Conservation (phyloP, 2,329 filamentous ascomycete genomes). For the Fusarium palustre region DNA sequence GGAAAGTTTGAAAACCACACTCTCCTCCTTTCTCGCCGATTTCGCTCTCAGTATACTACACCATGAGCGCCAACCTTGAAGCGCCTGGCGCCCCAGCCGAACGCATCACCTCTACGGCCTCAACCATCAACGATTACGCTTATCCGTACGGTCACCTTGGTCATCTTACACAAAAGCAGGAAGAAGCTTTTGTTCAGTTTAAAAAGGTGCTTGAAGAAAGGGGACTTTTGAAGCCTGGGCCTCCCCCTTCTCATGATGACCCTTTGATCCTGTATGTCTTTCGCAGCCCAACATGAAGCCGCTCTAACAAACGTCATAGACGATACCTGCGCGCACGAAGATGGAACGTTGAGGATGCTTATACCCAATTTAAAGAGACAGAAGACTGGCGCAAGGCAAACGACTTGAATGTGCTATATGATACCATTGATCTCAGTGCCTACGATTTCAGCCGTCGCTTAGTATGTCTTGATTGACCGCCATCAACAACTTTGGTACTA, state of each 20-base stretch:
- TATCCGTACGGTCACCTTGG: constrained; percentile 85
- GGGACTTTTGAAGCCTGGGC: constrained; percentile 70
- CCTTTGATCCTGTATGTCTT: constrained; percentile 73
- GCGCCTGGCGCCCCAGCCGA: constrained; percentile 43
- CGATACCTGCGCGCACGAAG: constrained; percentile 88
- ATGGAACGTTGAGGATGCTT: constrained; percentile 82
- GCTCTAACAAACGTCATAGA: constrained; percentile 57
- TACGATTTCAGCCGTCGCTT: constrained; percentile 84
- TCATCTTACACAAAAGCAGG: constrained; percentile 77
- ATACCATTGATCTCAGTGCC: constrained; percentile 85
- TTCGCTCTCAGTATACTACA: constrained; percentile 11
- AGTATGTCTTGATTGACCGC: constrained; percentile 58
- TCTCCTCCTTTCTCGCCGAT: constrained; percentile 7
- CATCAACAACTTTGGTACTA: constrained; percentile 1
- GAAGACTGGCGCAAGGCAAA: constrained; percentile 88
- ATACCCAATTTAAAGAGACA: constrained; percentile 86
- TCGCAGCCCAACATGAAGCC: too few species aligned
- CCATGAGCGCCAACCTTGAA: constrained; percentile 47
- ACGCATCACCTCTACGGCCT: constrained; percentile 49
- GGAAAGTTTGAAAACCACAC: constrained; percentile 12
- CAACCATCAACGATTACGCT: constrained; percentile 55
- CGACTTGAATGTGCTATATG: constrained; percentile 81
- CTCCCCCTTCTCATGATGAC: constrained; percentile 76
- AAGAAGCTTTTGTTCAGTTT: constrained; percentile 75
- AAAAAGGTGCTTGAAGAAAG: constrained; percentile 74